Evolutionary conservation across 75 land plant genomes (phyloP), one percentile per base, ranked within the genome.

Genomic region (Selaginella moellendorffii): DNA sequence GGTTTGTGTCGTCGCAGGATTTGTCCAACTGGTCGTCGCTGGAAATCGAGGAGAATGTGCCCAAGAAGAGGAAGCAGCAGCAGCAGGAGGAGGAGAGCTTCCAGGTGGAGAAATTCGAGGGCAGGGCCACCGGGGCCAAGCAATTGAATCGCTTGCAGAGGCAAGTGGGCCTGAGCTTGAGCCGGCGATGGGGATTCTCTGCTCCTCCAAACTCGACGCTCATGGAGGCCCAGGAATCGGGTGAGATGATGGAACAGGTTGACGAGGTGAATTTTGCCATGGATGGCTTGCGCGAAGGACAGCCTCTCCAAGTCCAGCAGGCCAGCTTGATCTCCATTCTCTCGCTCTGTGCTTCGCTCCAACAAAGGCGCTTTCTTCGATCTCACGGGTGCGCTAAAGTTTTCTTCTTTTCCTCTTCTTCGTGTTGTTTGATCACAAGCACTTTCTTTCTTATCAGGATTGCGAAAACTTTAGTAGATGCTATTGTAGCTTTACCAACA

Each of bases 231-330:
- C 99, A 95, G 71, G 99, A 95, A 80, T 86, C 83, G 31, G 99
- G 99, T 62, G 99, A 95, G 78, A 90, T 95, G 97, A 95, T 89
- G 96, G 99, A 86, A 71, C 87, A 95, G 29, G 79, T 85, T 61
- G 99, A 95, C 46, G 99, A 95, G 77, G 91, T 85, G 29, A 82
- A 95, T 74, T 95, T 95, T 65, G 99, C 99, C 1, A 25, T 95
- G 61, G 99, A 95, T 71, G 99, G 99, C 59, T 75, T 95, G 58
- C 76, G 75, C 69, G 78, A 77, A 18, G 85, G 83, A 1, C 90
- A 84, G 72, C 97, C 87, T 0, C 72, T 69, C n/a, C 61, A 86
- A 71, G 74, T 84, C 54, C 82, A 86, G 53, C 75, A 90, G 25
- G 87, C 97, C 14, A 95, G 99, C 64, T 69, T 95, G 23, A 42